These are phyloP conservation scores for Apiotrichum akiyoshidainum DNA, from an alignment of 1,284 basidiomycete genomes.

Conservation along the genomic window DNA sequence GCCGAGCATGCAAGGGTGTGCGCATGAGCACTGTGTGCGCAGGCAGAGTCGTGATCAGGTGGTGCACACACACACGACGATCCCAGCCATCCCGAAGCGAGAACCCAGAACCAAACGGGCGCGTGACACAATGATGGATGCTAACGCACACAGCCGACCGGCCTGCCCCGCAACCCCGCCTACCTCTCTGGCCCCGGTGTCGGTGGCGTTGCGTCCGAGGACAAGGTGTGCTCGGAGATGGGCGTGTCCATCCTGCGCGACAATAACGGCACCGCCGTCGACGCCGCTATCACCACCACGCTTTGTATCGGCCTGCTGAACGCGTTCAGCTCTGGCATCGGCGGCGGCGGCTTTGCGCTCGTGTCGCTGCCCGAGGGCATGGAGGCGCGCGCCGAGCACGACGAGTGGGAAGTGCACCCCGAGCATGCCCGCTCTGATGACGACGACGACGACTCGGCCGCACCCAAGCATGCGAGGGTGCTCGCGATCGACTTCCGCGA, in stretches of 20 bases:
- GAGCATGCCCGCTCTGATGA: neutral
- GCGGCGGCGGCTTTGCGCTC: constrained; percentile 89
- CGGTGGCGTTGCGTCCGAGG: constrained; percentile 85
- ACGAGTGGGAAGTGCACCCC: neutral
- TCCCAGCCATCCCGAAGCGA: too few relatives aligned
- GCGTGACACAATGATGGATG: neutral
- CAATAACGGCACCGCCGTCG: constrained; percentile 85
- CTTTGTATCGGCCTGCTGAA: constrained; percentile 83
- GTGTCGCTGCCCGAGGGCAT: constrained; percentile 63
- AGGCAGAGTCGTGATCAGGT: too few relatives aligned
- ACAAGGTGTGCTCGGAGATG: constrained; percentile 74
- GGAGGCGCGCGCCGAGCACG: constrained; percentile 1
- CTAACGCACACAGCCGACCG: constrained; percentile 38
- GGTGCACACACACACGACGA: too few relatives aligned
- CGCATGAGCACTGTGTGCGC: too few relatives aligned
- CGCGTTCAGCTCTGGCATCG: constrained; percentile 80
- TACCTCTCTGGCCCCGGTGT: constrained; percentile 67
- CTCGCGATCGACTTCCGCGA: constrained; percentile 86
- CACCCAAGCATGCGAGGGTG: constrained; percentile 43
- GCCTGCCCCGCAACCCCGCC: constrained; percentile 61
- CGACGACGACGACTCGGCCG: constrained; percentile 27
- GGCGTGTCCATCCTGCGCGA: constrained; percentile 68
- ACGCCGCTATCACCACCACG: constrained; percentile 75
- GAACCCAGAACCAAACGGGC: too few relatives aligned
- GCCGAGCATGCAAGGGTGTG: too few relatives aligned